Percentiles rank a stretch among this genome's conserved stretches.
phyloP scores from a whole-genome alignment of 139 green algal genomes.

The Ostreobium quekettii region DNA sequence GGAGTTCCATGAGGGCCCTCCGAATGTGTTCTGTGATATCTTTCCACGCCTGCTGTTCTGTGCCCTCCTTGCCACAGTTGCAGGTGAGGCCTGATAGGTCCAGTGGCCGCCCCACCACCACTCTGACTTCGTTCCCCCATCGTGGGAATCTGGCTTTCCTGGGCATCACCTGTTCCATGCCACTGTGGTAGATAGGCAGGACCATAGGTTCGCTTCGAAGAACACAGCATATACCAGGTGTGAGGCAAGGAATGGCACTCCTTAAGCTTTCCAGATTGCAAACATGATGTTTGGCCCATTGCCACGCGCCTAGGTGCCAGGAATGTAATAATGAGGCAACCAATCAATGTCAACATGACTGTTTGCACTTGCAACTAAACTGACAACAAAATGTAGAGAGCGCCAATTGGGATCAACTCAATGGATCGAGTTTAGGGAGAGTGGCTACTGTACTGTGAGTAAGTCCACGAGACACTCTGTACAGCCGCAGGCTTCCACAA shows the following conservation, averaged over 20 bases:
- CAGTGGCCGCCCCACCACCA: conserved; percentile 57
- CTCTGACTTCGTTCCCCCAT: conserved; percentile 35
- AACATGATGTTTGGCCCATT: too few relatives aligned
- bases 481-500: not conserved
- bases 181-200: conserved; percentile 75
- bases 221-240: too few relatives aligned
- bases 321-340: not conserved
- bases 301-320: too few relatives aligned
- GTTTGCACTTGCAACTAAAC: not conserved
- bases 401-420: too few relatives aligned
- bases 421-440: not conserved
- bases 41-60: conserved; percentile 44
- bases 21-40: conserved; percentile 52
- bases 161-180: conserved; percentile 67
- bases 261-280: too few relatives aligned
- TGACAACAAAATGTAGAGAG: too few relatives aligned
- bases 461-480: not conserved
- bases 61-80: conserved; percentile 22
- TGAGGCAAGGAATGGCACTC: too few relatives aligned
- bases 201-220: conserved; percentile 54
- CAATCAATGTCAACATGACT: not conserved
- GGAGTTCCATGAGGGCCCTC: conserved; percentile 25
- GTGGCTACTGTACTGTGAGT: not conserved
- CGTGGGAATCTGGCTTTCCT: conserved; percentile 33
- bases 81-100: conserved; percentile 54